phyloP scores from a whole-genome alignment of 176 grass and related monocot genomes.

The Phragmites australis region DNA sequence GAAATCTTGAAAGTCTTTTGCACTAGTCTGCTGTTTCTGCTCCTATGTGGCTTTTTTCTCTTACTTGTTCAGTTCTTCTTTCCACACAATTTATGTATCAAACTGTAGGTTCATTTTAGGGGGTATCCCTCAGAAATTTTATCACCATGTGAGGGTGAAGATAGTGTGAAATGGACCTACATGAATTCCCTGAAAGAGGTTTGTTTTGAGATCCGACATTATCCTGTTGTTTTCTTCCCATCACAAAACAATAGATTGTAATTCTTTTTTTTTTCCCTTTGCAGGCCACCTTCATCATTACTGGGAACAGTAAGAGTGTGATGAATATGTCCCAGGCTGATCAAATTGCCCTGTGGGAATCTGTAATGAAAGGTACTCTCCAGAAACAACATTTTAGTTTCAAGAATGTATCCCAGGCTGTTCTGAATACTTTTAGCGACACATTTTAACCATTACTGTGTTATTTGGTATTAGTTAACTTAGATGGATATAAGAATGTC shows the following conservation, averaged over 20 bases:
- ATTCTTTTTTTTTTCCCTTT: conserved; percentile 8
- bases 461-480: conserved; percentile 57
- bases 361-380: conserved; percentile 75
- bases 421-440: not conserved
- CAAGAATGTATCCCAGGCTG: not conserved
- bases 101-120: conserved; percentile 94
- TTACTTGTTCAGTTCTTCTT: not conserved
- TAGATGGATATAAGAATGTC: conserved; percentile 66
- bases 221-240: not conserved
- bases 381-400: conserved; percentile 9
- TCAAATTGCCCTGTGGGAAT: conserved; percentile 89
- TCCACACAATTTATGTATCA: not conserved
- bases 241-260: not conserved
- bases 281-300: conserved; percentile 93
- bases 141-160: conserved; percentile 88
- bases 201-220: conserved; percentile 18
- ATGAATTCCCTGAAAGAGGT: conserved; percentile 99
- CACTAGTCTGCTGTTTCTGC: not conserved
- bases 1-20: not conserved
- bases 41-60: not conserved
- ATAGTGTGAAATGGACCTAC: conserved; percentile 93
- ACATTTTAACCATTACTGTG: conserved; percentile 8
- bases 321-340: conserved; percentile 99
- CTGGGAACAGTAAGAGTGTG: conserved; percentile 86
- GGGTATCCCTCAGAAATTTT: conserved; percentile 76